A percentile compares a stretch with the other conserved stretches of the same genome.
phyloP scores from a whole-genome alignment of 2,329 filamentous ascomycete genomes.

The Chrysoporthe cubensis region DNA sequence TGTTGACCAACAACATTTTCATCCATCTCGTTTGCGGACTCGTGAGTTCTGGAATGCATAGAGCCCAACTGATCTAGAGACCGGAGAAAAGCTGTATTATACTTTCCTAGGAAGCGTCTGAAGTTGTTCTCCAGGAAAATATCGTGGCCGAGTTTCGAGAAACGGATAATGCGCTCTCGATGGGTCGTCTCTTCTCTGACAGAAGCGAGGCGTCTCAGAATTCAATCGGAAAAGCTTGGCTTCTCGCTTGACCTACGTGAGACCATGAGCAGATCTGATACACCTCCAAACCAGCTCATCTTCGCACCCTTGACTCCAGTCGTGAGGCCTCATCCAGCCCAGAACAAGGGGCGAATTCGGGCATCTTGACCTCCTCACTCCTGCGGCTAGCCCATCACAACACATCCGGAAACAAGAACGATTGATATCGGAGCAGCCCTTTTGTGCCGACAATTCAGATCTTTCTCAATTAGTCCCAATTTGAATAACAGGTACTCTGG shows the following conservation, averaged over 20 bases:
- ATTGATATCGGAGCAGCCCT: background rate
- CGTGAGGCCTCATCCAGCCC: background rate
- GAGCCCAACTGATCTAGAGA: background rate
- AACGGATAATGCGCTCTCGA: background rate
- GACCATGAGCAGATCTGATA: constrained; percentile 8
- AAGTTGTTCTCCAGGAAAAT: too few species aligned
- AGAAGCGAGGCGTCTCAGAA: constrained; percentile 4
- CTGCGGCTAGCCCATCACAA: background rate
- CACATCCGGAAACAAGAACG: background rate
- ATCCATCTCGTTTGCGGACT: background rate
- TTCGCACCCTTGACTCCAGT: background rate
- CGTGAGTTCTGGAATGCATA: background rate
- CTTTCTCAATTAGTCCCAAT: background rate
- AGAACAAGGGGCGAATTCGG: background rate
- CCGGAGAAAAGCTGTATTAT: background rate
- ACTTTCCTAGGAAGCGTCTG: background rate
- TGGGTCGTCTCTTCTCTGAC: background rate
- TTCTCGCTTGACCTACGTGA: constrained; percentile 1
- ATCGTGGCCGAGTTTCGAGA: background rate
- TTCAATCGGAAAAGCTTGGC: background rate
- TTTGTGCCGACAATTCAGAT: background rate
- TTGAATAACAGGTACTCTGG: background rate
- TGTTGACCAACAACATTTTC: background rate
- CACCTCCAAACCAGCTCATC: background rate
- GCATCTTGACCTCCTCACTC: background rate